Evolutionary conservation across 202 grass and related monocot species (phyloP).

Genomic region (Sporobolus alterniflorus): DNA sequence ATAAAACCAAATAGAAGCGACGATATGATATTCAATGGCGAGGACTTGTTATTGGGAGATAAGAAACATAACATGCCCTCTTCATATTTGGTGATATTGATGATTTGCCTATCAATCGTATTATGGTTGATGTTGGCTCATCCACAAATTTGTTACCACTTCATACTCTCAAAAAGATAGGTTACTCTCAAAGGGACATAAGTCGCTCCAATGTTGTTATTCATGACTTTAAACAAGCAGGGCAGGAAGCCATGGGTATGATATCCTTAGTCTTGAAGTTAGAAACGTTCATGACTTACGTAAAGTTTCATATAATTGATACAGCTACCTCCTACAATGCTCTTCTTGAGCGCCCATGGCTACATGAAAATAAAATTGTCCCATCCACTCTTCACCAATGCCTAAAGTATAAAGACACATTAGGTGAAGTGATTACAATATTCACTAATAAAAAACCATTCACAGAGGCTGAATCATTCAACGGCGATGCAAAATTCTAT

Average conservation of each 20-base stretch:
- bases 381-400: constrained; percentile 8
- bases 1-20: not conserved
- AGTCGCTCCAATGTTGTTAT: constrained; percentile 11
- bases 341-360: not conserved
- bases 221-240: not conserved
- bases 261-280: not conserved
- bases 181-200: not conserved
- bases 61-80: not conserved
- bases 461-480: not conserved
- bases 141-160: not conserved
- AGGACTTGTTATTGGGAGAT: no score
- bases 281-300: not conserved
- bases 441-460: not conserved
- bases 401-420: not conserved
- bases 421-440: not conserved
- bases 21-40: no score
- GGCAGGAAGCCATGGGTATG: not conserved
- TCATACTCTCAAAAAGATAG: not conserved
- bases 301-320: constrained; percentile 13
- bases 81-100: constrained; percentile 16
- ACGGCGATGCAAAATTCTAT: not conserved
- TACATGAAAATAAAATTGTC: constrained; percentile 4
- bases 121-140: not conserved
- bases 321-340: constrained; percentile 9
- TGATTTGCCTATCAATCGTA: not conserved